Base-by-base conservation (phyloP, 106 monocot species). In the Dendrobium catenatum region DNA sequence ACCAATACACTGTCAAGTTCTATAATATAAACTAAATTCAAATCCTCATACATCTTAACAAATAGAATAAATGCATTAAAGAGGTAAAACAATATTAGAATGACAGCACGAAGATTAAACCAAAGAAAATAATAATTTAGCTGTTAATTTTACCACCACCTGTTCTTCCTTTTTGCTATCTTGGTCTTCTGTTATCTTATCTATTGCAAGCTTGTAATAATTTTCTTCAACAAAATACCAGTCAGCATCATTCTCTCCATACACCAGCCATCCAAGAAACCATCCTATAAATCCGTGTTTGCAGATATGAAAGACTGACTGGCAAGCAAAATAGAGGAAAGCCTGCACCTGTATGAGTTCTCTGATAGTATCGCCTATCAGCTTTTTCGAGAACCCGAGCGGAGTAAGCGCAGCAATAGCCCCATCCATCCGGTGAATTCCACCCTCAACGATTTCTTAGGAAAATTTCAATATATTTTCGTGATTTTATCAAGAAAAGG, bases 221-320 rank as follows among this genome's bases (percentile, higher is more conserved):
- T 44, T n/a, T 44, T 74, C 74, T 74, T 74, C 74, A 20, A 74
- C 74, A 74, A 74, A 74, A 74, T 74, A 74, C 74, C 74, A 74
- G 41, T 8, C 74, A 19, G 74, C 42, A 43, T 74, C 74, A 44
- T 74, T 74, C 1, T 74, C 43, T 74, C 74, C 74, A 74, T 74
- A 74, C 41, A 31, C 74, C 74, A 44, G 20, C 40, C 74, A 42
- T 42, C 43, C 74, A 74, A 74, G 1, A 17, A 42, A 74, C 42
- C 4, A 43, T 43, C n/a, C 19, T 6, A 42, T 44, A 8, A n/a
- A 9, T 19, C 42, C 42, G 4, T 74, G 43, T 19, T 74, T 74
- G 2, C 42, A 74, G n/a, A 42, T 1, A 42, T 74, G 20, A 19
- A 43, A 74, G n/a, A 44, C 19, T 44, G 13, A 2, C 7, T 48